Conservation (phyloP, 441 rosid species). For the Euphorbia corollata region DNA sequence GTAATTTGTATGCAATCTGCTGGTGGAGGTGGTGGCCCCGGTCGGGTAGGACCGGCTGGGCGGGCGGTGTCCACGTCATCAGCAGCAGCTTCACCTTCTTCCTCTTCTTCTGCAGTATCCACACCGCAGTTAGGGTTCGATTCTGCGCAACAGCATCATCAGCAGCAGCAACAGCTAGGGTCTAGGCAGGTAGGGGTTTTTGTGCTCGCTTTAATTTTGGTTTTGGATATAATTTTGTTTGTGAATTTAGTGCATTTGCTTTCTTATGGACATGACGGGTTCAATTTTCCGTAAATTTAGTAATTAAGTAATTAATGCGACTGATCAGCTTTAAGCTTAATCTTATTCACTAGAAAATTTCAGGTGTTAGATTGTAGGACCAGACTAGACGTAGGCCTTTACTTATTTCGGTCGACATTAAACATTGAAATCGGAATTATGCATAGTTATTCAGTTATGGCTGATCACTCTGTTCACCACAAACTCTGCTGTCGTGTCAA, state of each 20-base stretch:
- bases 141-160: slow-evolving; percentile 52
- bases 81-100: slow-evolving; percentile 90
- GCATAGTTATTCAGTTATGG: not conserved
- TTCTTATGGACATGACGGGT: slow-evolving; percentile 7
- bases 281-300: not conserved
- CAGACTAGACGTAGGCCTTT: slow-evolving; percentile 13
- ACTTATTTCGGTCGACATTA: slow-evolving; percentile 16
- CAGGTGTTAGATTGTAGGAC: slow-evolving; percentile 1
- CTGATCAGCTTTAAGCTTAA: slow-evolving; percentile 11
- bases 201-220: not conserved
- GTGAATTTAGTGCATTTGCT: slow-evolving; percentile 9
- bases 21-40: slow-evolving; percentile 75
- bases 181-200: slow-evolving; percentile 60
- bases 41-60: slow-evolving; percentile 67
- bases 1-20: slow-evolving; percentile 77
- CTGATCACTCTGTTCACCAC: not conserved
- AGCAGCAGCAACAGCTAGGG: slow-evolving; percentile 52
- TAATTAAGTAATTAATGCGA: slow-evolving; percentile 27
- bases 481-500: not conserved
- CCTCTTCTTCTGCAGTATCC: slow-evolving; percentile 88
- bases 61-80: slow-evolving; percentile 84
- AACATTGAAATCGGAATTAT: slow-evolving; percentile 10
- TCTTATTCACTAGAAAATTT: slow-evolving; percentile 10
- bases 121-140: slow-evolving; percentile 60
- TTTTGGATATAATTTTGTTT: slow-evolving; percentile 13